A percentile compares a stretch with the other conserved stretches of the same genome.
Conservation (phyloP, 805 yeast genomes). For the Grigorovia jiainica region DNA sequence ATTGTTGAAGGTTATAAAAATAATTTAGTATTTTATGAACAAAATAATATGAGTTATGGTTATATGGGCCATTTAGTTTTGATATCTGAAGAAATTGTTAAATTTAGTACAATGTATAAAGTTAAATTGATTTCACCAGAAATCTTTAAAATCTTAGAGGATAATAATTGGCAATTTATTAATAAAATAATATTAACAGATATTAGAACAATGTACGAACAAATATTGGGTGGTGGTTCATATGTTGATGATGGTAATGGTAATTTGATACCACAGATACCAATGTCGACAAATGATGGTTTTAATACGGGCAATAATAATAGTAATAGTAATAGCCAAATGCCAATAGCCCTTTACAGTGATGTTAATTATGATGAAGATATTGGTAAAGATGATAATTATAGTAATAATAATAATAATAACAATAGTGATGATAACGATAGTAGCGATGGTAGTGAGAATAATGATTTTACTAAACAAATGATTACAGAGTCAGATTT, state of each 20-base stretch:
- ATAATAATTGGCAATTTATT: slow-evolving; percentile 21
- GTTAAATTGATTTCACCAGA: slow-evolving; percentile 27
- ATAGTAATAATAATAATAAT: not conserved
- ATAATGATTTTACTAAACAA: not conserved
- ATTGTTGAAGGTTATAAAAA: slow-evolving; percentile 53
- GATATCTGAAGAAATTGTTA: slow-evolving; percentile 92
- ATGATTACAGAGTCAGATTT: slow-evolving; percentile 1
- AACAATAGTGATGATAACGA: too few relatives aligned
- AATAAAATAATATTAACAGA: slow-evolving; percentile 24
- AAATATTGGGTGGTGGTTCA: slow-evolving; percentile 29
- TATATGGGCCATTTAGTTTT: slow-evolving; percentile 95
- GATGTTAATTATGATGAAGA: not conserved
- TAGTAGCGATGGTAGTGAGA: not conserved
- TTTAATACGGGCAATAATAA: too few relatives aligned
- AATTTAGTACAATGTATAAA: slow-evolving; percentile 46
- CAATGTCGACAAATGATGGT: slow-evolving; percentile 5
- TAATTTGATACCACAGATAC: slow-evolving; percentile 19
- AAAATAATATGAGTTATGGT: slow-evolving; percentile 63
- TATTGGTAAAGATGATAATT: not conserved
- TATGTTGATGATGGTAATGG: slow-evolving; percentile 25
- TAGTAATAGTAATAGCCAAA: too few relatives aligned
- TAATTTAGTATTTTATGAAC: slow-evolving; percentile 52
- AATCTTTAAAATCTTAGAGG: slow-evolving; percentile 16
- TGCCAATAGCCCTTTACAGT: not conserved
- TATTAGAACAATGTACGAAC: slow-evolving; percentile 29